These are phyloP conservation scores for Reutealis trisperma DNA, from an alignment of 345 rosid species.

Conservation along the genomic window DNA sequence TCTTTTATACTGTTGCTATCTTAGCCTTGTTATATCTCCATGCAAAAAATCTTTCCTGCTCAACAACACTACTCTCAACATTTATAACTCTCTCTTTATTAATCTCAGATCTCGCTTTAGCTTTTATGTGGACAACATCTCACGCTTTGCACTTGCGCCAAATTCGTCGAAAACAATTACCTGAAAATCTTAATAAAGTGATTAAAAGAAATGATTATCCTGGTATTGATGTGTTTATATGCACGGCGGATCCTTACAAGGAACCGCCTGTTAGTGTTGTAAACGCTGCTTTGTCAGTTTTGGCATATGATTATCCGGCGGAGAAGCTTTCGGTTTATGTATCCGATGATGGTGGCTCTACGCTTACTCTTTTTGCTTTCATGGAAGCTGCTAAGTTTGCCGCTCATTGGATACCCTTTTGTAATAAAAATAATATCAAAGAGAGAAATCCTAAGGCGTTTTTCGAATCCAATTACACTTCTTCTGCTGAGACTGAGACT, in stretches of 20 bases:
- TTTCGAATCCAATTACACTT: background rate
- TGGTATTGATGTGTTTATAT: slow-evolving; percentile 61
- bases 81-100: slow-evolving; percentile 32
- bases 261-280: slow-evolving; percentile 45
- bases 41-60: too few relatives aligned
- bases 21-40: too few relatives aligned
- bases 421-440: background rate
- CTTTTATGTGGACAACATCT: slow-evolving; percentile 60
- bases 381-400: slow-evolving; percentile 33
- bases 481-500: background rate
- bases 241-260: slow-evolving; percentile 39
- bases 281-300: slow-evolving; percentile 70
- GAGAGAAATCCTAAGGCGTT: slow-evolving; percentile 16
- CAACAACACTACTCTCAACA: too few relatives aligned
- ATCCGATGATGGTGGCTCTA: slow-evolving; percentile 33
- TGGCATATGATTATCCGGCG: slow-evolving; percentile 76
- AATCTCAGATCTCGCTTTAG: slow-evolving; percentile 52
- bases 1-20: too few relatives aligned
- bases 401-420: slow-evolving; percentile 29
- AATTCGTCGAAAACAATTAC: slow-evolving; percentile 39
- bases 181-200: slow-evolving; percentile 16
- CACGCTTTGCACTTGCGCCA: slow-evolving; percentile 45
- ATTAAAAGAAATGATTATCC: slow-evolving; percentile 14
- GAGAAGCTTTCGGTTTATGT: slow-evolving; percentile 61
- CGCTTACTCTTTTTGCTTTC: slow-evolving; percentile 24